Base-by-base conservation (phyloP, 345 rosid genomes). In the Salix viminalis region DNA sequence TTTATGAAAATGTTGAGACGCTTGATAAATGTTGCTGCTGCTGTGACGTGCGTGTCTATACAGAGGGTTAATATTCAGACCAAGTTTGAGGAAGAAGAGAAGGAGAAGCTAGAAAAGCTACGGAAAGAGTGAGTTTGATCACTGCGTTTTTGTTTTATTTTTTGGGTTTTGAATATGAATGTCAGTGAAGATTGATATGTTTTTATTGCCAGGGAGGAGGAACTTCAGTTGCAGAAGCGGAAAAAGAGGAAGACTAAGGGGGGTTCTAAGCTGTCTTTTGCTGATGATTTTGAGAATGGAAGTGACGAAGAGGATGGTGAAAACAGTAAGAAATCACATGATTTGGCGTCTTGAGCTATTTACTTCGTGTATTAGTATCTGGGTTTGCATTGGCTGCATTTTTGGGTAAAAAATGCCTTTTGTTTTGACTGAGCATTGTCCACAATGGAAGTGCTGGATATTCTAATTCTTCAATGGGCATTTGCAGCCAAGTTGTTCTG, bases 51-150 rank as follows among this genome's bases (percentile, higher is more conserved):
- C 42, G 44, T 15, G 72, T 48, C 74, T 71, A 23, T 4, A 23
- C 77, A 96, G 99, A 90, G 99, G 80, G 98, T 94, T 78, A 96
- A 89, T 82, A 96, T 96, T 71, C 95, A 91, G 69, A 96, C 76
- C 79, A 94, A 96, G 85, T 80, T 94, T 24, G 99, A 96, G 76
- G 98, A 96, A 83, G 99, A 96, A 82, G 98, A 94, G 86, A 94
- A 94, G 88, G 99, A 96, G 91, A 96, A 96, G 79, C 90, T 92
- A 71, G 93, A 89, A 72, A 92, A 90, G 89, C 87, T 96, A 52
- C 97, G 89, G 44, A 91, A 96, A 85, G 97, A 96, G 99, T 96
- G 79, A 78, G 97, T 83, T 48, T 65, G 16, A 19, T 18, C 65
- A 23, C 18, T 67, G 15, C 72, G 1, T 26, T 14, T 52, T n/a